phyloP scores from a whole-genome alignment of 805 yeast genomes.

The Cyberlindnera euphorbiae region DNA sequence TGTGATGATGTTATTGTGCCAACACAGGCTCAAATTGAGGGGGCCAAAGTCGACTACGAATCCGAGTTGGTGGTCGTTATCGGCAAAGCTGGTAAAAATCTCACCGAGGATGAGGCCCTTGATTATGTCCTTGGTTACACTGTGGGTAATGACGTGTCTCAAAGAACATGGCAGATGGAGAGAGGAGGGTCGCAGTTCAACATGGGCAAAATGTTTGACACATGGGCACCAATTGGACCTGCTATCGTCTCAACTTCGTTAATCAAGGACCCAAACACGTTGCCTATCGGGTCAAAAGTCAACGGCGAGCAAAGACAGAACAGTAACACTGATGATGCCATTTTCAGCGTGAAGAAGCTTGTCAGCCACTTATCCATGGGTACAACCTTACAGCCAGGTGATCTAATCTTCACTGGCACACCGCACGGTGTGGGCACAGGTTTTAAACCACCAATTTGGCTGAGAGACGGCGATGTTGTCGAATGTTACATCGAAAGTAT shows the following conservation, averaged over 20 bases:
- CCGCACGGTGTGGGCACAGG: slow-evolving; percentile 54
- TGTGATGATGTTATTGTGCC: slow-evolving; percentile 39
- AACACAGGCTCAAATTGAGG: slow-evolving; percentile 30
- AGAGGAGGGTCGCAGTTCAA: slow-evolving; percentile 51
- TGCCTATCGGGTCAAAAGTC: slow-evolving; percentile 36
- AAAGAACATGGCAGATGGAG: slow-evolving; percentile 51
- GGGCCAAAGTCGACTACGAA: slow-evolving; percentile 43
- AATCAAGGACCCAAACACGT: slow-evolving; percentile 25
- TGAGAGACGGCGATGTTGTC: slow-evolving; percentile 40
- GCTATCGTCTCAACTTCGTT: slow-evolving; percentile 37
- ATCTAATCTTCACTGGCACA: slow-evolving; percentile 51
- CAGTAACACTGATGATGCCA: slow-evolving; percentile 43
- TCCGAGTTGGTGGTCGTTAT: slow-evolving; percentile 50
- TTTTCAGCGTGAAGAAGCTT: slow-evolving; percentile 40
- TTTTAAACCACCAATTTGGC: slow-evolving; percentile 35
- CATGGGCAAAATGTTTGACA: slow-evolving; percentile 49
- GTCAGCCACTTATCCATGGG: slow-evolving; percentile 46
- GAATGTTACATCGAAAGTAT: slow-evolving; percentile 38
- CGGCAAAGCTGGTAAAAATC: slow-evolving; percentile 44
- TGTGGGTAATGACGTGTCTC: slow-evolving; percentile 53
- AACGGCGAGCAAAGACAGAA: slow-evolving; percentile 46
- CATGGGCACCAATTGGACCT: slow-evolving; percentile 57
- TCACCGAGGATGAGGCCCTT: slow-evolving; percentile 38
- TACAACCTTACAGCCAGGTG: slow-evolving; percentile 49
- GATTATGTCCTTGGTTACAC: slow-evolving; percentile 47